phyloP scores from a whole-genome alignment of 139 green algal genomes.

The Diplosphaera chodatii region DNA sequence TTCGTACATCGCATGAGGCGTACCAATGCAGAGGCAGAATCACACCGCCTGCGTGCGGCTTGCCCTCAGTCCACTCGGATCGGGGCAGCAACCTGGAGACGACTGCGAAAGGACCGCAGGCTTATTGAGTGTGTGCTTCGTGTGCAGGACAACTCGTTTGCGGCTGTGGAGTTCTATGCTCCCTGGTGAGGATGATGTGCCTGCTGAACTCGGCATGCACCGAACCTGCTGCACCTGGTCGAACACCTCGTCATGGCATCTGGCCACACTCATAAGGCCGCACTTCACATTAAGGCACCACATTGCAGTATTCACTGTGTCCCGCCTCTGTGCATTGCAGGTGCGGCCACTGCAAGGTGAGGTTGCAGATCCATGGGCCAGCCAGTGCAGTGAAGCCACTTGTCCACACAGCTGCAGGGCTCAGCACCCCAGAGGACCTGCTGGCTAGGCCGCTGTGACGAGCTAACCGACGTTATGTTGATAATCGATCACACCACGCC shows the following conservation, averaged over 20 bases:
- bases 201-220: not conserved
- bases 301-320: not conserved
- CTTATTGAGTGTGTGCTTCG: not conserved
- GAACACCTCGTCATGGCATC: not conserved
- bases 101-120: not conserved
- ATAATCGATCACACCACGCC: too few relatives aligned
- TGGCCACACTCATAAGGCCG: not conserved
- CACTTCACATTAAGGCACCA: too few relatives aligned
- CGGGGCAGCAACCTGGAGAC: too few relatives aligned
- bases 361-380: too few relatives aligned
- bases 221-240: not conserved
- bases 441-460: too few relatives aligned
- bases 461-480: too few relatives aligned
- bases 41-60: too few relatives aligned
- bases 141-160: slow-evolving; percentile 8
- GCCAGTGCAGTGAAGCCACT: too few relatives aligned
- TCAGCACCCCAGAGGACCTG: not conserved
- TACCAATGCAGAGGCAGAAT: too few relatives aligned
- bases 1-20: too few relatives aligned
- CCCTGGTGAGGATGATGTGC: slow-evolving; percentile 3
- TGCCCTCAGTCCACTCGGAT: too few relatives aligned
- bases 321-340: not conserved
- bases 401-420: not conserved
- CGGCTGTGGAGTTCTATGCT: slow-evolving; percentile 23
- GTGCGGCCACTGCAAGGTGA: slow-evolving; percentile 1